phyloP scores from a whole-genome alignment of 106 monocot species.

The Apostasia ramifera region DNA sequence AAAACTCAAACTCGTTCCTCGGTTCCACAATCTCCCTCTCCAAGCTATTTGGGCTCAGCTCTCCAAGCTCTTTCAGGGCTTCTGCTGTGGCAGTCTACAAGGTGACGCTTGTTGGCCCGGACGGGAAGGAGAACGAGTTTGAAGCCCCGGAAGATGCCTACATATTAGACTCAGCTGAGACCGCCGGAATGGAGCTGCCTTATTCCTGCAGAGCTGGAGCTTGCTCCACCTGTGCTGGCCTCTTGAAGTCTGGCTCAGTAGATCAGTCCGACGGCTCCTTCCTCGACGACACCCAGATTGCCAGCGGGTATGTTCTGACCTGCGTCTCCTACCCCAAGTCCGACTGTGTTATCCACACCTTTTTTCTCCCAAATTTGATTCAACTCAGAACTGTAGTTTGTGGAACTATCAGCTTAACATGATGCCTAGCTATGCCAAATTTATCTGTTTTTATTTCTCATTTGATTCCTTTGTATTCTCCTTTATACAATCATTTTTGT shows the following conservation, averaged over 20 bases:
- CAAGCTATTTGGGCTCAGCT: conserved; percentile 2
- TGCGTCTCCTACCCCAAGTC: conserved; percentile 57
- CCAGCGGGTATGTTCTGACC: conserved; percentile 55
- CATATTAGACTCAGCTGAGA: conserved; percentile 69
- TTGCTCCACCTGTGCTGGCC: conserved; percentile 76
- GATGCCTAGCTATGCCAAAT: too few relatives aligned
- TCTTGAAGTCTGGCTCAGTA: conserved; percentile 31
- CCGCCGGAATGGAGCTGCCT: conserved; percentile 49
- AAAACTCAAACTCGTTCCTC: background rate
- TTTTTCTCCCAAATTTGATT: background rate
- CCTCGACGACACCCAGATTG: conserved; percentile 47
- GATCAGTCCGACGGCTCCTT: conserved; percentile 79
- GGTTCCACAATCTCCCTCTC: background rate
- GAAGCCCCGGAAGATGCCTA: conserved; percentile 23
- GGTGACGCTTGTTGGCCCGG: conserved; percentile 4
- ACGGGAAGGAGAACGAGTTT: conserved; percentile 8
- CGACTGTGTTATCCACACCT: conserved; percentile 65
- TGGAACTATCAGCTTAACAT: too few relatives aligned
- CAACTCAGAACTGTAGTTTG: background rate
- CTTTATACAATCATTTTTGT: too few relatives aligned
- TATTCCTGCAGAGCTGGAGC: conserved; percentile 77
- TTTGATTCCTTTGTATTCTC: too few relatives aligned
- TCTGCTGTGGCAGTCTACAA: conserved; percentile 5
- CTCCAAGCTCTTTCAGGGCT: conserved; percentile 2
- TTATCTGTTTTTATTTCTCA: too few relatives aligned